These are phyloP conservation scores for Calonectria pteridis DNA, from an alignment of 2,329 filamentous ascomycete genomes.

Conservation along the genomic window DNA sequence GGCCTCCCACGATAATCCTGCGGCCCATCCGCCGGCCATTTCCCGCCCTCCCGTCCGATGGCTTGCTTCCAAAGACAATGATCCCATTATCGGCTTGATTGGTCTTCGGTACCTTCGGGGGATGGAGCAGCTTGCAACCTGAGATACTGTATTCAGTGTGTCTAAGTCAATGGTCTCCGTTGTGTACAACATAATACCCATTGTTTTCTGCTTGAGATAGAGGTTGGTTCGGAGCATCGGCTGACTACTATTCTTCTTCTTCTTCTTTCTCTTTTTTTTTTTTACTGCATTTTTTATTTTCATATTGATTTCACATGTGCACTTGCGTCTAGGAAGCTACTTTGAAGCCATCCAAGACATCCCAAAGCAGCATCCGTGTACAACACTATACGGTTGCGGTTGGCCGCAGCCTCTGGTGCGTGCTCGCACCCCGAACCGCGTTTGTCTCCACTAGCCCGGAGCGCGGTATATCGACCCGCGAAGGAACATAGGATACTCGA, in stretches of 20 bases:
- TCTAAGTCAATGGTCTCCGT: neutral
- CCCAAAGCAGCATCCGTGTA: neutral
- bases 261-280: neutral
- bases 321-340: neutral
- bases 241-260: neutral
- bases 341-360: neutral
- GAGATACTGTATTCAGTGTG: neutral
- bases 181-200: constrained; percentile 22
- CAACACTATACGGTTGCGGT: constrained; percentile 2
- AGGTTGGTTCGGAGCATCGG: constrained; percentile 12
- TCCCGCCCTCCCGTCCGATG: neutral
- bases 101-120: neutral
- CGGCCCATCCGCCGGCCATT: neutral
- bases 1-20: neutral
- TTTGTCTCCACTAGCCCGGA: constrained; percentile 6
- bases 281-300: neutral
- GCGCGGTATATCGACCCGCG: constrained; percentile 7
- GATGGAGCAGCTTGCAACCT: constrained; percentile 1
- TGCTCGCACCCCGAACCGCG: constrained; percentile 1
- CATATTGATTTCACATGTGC: neutral
- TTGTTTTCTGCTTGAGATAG: constrained; percentile 15
- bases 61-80: constrained; percentile 1
- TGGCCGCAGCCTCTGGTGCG: neutral
- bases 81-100: neutral
- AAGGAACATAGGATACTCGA: neutral